phyloP scores from a whole-genome alignment of 805 yeast genomes.

The Metschnikowia drakensbergensis region DNA sequence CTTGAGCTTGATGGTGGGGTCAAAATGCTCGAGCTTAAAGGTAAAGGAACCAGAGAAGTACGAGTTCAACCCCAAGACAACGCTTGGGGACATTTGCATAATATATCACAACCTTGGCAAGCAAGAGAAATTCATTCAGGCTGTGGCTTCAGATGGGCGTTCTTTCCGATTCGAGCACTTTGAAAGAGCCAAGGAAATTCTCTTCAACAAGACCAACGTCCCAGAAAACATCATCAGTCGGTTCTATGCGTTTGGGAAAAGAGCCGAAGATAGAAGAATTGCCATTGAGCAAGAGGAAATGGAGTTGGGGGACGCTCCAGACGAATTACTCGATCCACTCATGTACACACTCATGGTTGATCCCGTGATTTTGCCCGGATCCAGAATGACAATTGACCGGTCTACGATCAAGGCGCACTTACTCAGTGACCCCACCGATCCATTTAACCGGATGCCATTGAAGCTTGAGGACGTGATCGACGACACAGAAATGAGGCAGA shows the following conservation, averaged over 20 bases:
- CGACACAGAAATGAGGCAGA: slow-evolving; percentile 60
- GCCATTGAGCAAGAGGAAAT: slow-evolving; percentile 77
- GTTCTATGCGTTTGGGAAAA: slow-evolving; percentile 53
- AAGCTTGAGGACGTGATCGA: slow-evolving; percentile 85
- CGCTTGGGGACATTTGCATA: slow-evolving; percentile 65
- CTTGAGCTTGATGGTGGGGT: slow-evolving; percentile 89
- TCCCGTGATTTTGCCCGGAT: slow-evolving; percentile 90
- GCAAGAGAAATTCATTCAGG: slow-evolving; percentile 63
- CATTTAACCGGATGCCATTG: slow-evolving; percentile 90
- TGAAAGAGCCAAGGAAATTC: slow-evolving; percentile 63
- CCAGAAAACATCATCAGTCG: slow-evolving; percentile 47
- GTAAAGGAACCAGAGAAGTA: slow-evolving; percentile 81
- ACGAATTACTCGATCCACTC: slow-evolving; percentile 93
- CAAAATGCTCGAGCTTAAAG: slow-evolving; percentile 83
- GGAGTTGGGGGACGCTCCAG: slow-evolving; percentile 92
- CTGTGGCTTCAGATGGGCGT: slow-evolving; percentile 89
- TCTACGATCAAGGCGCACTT: slow-evolving; percentile 91
- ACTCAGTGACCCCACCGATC: slow-evolving; percentile 93
- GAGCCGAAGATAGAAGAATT: slow-evolving; percentile 58
- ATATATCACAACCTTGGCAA: slow-evolving; percentile 70
- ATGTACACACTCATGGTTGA: slow-evolving; percentile 95
- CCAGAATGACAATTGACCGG: slow-evolving; percentile 80
- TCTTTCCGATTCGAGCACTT: slow-evolving; percentile 72
- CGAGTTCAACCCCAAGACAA: slow-evolving; percentile 72
- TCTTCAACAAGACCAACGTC: slow-evolving; percentile 50